These are phyloP conservation scores for Leccinum variicolor DNA, from an alignment of 768 basidiomycete species.

Conservation along the genomic window DNA sequence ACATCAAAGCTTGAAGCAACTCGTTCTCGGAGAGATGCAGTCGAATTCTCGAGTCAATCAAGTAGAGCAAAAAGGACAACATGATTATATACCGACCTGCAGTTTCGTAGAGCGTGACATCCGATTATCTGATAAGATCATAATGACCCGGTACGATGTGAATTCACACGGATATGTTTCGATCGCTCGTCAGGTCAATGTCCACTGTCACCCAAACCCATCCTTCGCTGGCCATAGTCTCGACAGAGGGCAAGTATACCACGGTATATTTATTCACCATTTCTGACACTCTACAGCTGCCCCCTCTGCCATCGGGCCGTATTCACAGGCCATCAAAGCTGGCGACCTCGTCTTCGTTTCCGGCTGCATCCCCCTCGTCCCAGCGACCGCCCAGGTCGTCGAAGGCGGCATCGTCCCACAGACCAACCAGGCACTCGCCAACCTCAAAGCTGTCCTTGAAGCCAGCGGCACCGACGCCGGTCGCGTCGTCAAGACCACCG, in stretches of 20 bases:
- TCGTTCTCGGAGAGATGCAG: too few species aligned
- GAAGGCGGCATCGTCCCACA: slow-evolving; percentile 35
- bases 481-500: slow-evolving; percentile 90
- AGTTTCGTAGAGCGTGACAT: too few species aligned
- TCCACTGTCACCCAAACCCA: slow-evolving; percentile 31
- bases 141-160: too few species aligned
- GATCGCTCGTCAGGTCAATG: slow-evolving; percentile 13
- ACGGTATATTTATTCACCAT: not conserved
- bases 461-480: slow-evolving; percentile 75
- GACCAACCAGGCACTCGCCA: slow-evolving; percentile 80
- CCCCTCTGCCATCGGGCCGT: slow-evolving; percentile 80
- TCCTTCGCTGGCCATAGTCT: slow-evolving; percentile 33
- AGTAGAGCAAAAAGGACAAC: too few species aligned
- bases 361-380: slow-evolving; percentile 84
- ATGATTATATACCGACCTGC: too few species aligned
- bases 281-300: slow-evolving; percentile 46
- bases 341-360: slow-evolving; percentile 87
- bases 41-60: too few species aligned
- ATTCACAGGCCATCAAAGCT: slow-evolving; percentile 81
- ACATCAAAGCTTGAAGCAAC: too few species aligned
- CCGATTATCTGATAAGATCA: too few species aligned
- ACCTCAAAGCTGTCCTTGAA: slow-evolving; percentile 79
- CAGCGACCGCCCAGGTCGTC: slow-evolving; percentile 51
- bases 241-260: slow-evolving; percentile 26
- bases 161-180: not conserved